Conservation (phyloP, 257 asterid genomes). For the Solanum neorickii region DNA sequence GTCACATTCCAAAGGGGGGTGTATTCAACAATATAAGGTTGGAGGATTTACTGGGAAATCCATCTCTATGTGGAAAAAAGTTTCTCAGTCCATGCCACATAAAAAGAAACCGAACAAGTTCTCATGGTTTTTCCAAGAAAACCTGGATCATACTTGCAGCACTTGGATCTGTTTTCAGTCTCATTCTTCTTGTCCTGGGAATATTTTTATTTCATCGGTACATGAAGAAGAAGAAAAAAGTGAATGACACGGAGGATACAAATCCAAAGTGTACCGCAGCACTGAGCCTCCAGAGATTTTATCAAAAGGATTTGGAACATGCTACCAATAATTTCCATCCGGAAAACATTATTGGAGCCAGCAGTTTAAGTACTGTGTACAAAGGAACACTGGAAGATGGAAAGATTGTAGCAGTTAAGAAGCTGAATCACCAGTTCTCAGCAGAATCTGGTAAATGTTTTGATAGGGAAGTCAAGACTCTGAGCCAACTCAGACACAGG, state of each 20-base stretch:
- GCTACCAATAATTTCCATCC: conserved; percentile 50
- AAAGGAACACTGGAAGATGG: conserved; percentile 45
- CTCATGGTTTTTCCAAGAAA: conserved; percentile 17
- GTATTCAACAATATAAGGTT: conserved; percentile 16
- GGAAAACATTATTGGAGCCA: conserved; percentile 59
- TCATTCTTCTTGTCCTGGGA: conserved; percentile 19
- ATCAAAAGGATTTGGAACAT: conserved; percentile 25
- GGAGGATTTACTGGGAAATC: conserved; percentile 40
- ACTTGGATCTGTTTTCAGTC: conserved; percentile 19
- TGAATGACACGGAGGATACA: background rate
- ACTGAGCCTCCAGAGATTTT: conserved; percentile 40
- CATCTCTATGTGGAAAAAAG: conserved; percentile 46
- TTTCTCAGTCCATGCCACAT: conserved; percentile 19
- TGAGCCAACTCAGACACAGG: conserved; percentile 54
- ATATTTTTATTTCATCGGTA: background rate
- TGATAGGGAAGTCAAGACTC: conserved; percentile 53
- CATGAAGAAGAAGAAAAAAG: conserved; percentile 9
- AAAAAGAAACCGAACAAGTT: background rate
- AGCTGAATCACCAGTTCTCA: conserved; percentile 41
- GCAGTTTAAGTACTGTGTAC: conserved; percentile 68
- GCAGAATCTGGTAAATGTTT: conserved; percentile 58
- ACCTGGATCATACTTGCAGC: conserved; percentile 18
- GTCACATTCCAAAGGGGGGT: conserved; percentile 46
- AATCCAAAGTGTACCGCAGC: conserved; percentile 15
- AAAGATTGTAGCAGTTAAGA: conserved; percentile 47